Evolutionary conservation across 257 asterid species (phyloP).

Genomic region (Solanum pimpinellifolium): DNA sequence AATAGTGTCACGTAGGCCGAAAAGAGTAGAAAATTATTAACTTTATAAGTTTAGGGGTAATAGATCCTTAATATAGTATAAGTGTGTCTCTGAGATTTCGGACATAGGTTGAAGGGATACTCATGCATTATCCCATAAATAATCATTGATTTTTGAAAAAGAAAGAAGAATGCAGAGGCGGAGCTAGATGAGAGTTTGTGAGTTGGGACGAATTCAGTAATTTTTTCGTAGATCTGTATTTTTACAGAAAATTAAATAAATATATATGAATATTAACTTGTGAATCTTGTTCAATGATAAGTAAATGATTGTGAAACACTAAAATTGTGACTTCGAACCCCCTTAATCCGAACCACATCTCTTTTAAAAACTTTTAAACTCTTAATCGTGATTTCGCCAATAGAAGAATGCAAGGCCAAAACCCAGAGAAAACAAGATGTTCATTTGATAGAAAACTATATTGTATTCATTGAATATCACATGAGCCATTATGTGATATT

Average conservation of each 20-base stretch:
- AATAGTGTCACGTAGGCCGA: too few relatives aligned
- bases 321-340: background rate
- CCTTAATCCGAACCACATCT: background rate
- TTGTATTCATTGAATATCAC: background rate
- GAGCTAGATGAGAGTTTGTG: background rate
- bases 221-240: too few relatives aligned
- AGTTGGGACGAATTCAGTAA: fast-evolving
- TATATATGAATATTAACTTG: background rate
- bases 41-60: too few relatives aligned
- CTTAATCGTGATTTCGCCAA: background rate
- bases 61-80: too few relatives aligned
- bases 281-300: background rate
- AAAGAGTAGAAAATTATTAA: too few relatives aligned
- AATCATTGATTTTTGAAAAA: background rate
- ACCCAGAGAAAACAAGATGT: background rate
- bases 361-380: too few relatives aligned
- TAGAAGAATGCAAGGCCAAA: background rate
- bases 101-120: fast-evolving
- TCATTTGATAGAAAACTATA: background rate
- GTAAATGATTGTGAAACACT: background rate
- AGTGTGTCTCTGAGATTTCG: too few relatives aligned
- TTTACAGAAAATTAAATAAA: too few relatives aligned
- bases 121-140: background rate
- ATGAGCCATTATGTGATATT: background rate
- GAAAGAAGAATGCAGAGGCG: background rate